phyloP scores from a whole-genome alignment of 257 asterid species.

The Solanum bukasovii region DNA sequence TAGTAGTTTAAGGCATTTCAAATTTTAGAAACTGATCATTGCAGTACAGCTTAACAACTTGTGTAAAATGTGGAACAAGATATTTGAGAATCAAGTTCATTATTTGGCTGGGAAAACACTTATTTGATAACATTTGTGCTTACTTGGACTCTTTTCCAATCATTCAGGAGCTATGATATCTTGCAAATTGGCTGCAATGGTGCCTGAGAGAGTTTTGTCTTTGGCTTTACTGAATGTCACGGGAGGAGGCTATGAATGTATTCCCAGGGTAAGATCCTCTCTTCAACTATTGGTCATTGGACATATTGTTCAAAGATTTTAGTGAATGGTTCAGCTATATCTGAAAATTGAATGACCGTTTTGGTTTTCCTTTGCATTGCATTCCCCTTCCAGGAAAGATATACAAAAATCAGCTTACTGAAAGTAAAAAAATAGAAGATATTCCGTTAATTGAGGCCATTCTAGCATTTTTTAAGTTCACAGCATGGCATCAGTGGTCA shows the following conservation, averaged over 20 bases:
- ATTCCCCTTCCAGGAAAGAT: not conserved
- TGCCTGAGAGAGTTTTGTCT: conserved; percentile 61
- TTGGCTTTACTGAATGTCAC: conserved; percentile 93
- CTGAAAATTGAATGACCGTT: not conserved
- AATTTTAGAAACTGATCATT: not conserved
- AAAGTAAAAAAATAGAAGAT: not conserved
- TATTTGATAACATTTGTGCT: not conserved
- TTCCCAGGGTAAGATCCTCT: conserved; percentile 58
- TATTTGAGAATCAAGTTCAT: not conserved
- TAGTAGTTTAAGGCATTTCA: not conserved
- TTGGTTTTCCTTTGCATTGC: not conserved
- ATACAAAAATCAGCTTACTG: not conserved
- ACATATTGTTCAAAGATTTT: not conserved
- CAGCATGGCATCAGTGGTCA: not conserved
- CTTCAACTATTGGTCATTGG: not conserved
- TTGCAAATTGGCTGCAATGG: conserved; percentile 89
- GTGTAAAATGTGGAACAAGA: not conserved
- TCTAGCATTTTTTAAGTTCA: not conserved
- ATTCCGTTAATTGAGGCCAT: not conserved
- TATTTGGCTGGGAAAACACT: not conserved
- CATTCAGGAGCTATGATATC: conserved; percentile 90
- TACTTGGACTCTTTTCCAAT: not conserved
- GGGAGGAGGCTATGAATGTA: conserved; percentile 95
- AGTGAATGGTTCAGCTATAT: not conserved
- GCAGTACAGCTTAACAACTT: not conserved